A percentile compares a stretch with the other conserved stretches of the same genome.
phyloP scores from a whole-genome alignment of 129 eudicot species.

The Glebionis coronaria region DNA sequence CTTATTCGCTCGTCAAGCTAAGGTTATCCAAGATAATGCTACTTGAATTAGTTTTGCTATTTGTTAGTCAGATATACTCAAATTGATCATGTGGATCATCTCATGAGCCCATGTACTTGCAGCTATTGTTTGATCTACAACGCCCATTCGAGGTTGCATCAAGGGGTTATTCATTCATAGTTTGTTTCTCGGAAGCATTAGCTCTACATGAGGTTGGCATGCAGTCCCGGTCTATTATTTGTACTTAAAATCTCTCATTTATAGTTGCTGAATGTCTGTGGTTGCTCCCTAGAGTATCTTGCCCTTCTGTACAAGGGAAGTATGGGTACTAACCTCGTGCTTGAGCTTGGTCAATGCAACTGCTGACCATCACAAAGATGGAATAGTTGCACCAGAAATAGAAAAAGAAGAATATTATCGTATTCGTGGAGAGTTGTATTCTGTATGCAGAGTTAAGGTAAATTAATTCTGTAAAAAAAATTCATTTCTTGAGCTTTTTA shows the following conservation, averaged over 20 bases:
- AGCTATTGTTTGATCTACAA: constrained; percentile 76
- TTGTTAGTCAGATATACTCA: constrained; percentile 2
- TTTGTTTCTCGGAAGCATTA: constrained; percentile 83
- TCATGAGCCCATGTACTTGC: constrained; percentile 20
- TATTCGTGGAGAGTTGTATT: constrained; percentile 74
- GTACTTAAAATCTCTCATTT: constrained; percentile 2
- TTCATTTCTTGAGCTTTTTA: neutral
- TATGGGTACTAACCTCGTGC: constrained; percentile 85
- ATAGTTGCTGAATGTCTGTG: constrained; percentile 13
- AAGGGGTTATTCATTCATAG: constrained; percentile 73
- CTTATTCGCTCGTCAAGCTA: constrained; percentile 93
- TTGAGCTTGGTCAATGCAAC: constrained; percentile 75
- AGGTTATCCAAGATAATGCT: constrained; percentile 41
- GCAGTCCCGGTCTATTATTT: constrained; percentile 5
- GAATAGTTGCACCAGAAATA: constrained; percentile 61
- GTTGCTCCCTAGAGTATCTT: constrained; percentile 49
- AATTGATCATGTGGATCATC: neutral
- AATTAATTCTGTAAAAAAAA: neutral
- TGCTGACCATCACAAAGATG: constrained; percentile 58
- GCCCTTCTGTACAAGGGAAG: constrained; percentile 91
- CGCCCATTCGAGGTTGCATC: constrained; percentile 94
- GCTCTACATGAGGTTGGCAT: constrained; percentile 66
- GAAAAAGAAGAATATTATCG: constrained; percentile 96
- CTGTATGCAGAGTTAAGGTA: constrained; percentile 86
- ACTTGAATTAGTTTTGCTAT: no score